Base-by-base conservation (phyloP, 2,329 filamentous ascomycete species). In the Aspergillus aculeatinus region DNA sequence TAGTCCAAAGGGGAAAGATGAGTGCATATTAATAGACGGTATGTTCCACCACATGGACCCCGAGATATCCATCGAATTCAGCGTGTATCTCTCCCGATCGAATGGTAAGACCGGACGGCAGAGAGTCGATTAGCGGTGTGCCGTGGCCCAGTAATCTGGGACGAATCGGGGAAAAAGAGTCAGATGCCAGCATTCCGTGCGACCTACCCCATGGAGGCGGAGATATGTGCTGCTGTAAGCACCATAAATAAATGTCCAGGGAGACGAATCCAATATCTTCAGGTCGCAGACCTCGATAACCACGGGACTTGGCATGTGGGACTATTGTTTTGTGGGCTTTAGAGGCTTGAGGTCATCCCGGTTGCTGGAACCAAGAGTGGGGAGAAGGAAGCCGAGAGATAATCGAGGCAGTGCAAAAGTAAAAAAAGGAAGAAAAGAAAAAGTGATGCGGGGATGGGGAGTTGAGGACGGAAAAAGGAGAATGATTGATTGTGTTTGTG, bases 311-410 rank as follows among this genome's bases (percentile, higher is more conserved):
- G 60, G 58, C 58, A 62, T 62, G 52, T 57, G 60, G 52, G 53
- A 51, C 48, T 54, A 55, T 61, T 48, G 52, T 49, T 47, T 56
- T 33, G 50, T 60, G 44, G 57, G 23, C 58, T 47, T 55, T 57
- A 57, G 58, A 57, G 56, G 60, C 56, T 59, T 25, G 7, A 53
- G 54, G 27, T 6, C 23, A 61, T 58, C 63, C 63, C n/a, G 63
- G 63, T 65, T 56, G 58, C 63, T 63, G 63, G 63, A 60, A 64
- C 59, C 27, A 31, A 27, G 35, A 54, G 53, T 47, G 33, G 56
- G 23, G 48, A 44, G 25, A 44, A 14, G 31, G n/a, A 25, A 54
- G 39, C 6, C 39, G 39, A 44, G 14, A 19, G 16, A 3, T 7
- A 19, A 16, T 44, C 39, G 39, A 19, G 39, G 39, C n/a, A 19